Evolutionary conservation across 441 rosid species (phyloP), one percentile per base, ranked within the genome.

Genomic region (Brassica hybrid): DNA sequence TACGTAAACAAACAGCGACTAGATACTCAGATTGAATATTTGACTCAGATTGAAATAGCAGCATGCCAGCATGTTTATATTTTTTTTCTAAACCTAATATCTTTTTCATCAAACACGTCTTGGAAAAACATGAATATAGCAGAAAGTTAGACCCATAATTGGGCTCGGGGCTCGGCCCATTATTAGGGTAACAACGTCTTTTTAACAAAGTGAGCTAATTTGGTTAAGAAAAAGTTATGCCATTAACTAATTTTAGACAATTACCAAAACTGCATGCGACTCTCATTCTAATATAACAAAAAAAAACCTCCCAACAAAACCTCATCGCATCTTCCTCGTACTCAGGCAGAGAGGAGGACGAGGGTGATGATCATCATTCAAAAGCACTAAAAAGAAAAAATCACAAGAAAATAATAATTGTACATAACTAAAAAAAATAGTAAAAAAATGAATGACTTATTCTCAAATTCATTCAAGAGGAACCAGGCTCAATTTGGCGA

Each of bases 391-490:
- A 27, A 67, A 38, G 4, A 23, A 32, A 52, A 11, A 48, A 21
- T 16, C 21, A 9, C 0, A 21, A 1, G 2, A 23, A 58, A 10
- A 21, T 5, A 61, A 52, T 34, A 23, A 62, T 56, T 74, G 72
- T 75, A 70, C 12, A 59, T 50, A 70, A 23, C 9, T 25, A 64
- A 56, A 67, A 1, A 58, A 5, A 21, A 58, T 13, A 5, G 54
- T 16, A 9, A 72, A 83, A 84, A 86, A 83, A 95, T 95, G 99
- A 95, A 95, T 71, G 98, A 95, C 79, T 71, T 95, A 38, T 85
- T 95, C 78, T 91, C 99, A 2, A 87, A 79, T 80, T 93, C 99
- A 50, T 95, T 95, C 83, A 95, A 90, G 81, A 86, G 54, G 74
- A 87, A 84, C 80, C 87, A 89, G 23, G 85, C 88, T 1, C 69